These are phyloP conservation scores for Osmanthus fragrans DNA, from an alignment of 257 asterid genomes.

Conservation along the genomic window DNA sequence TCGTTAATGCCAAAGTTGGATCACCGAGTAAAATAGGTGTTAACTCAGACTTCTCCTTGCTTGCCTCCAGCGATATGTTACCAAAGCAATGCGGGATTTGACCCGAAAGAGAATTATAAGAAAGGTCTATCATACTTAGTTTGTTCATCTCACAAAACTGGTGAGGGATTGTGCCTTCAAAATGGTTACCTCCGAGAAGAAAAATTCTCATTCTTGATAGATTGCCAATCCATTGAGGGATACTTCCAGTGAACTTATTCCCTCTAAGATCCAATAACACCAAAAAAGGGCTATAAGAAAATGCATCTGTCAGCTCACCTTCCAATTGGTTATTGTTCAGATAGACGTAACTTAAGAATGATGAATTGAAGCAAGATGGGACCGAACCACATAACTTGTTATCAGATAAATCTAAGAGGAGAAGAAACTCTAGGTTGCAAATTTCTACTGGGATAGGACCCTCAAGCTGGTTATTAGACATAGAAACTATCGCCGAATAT, in stretches of 20 bases:
- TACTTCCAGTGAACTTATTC: background rate
- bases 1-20: too few species aligned
- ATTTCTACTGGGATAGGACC: conserved; percentile 4
- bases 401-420: background rate
- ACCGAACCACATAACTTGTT: background rate
- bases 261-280: background rate
- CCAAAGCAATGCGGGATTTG: conserved; percentile 5
- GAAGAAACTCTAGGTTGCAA: background rate
- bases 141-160: background rate
- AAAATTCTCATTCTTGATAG: background rate
- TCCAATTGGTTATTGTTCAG: background rate
- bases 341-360: background rate
- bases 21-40: accelerated
- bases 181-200: background rate
- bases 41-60: too few species aligned
- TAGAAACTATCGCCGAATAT: background rate
- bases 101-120: background rate
- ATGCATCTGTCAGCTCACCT: background rate
- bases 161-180: background rate
- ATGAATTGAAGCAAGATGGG: conserved; percentile 6
- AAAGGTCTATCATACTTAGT: conserved; percentile 10
- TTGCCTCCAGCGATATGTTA: background rate
- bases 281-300: background rate
- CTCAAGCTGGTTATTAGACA: background rate
- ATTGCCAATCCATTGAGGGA: background rate